Base-by-base conservation (phyloP, 495 filamentous ascomycete species). In the Trichoderma gamsii region DNA sequence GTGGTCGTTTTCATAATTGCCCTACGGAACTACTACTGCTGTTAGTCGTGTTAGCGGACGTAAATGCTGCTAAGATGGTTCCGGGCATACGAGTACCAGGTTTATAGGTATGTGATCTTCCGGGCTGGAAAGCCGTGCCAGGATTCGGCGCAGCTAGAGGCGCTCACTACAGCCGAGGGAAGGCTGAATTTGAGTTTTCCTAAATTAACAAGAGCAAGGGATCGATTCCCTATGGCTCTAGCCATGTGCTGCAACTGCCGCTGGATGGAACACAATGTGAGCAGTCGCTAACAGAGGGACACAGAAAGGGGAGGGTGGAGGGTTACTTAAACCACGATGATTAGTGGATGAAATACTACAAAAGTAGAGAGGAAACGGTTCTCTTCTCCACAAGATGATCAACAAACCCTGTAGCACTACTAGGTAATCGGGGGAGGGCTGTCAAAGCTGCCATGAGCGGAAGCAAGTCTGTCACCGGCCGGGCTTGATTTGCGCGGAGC, bases 351-450 rank as follows among this genome's bases (percentile, higher is more conserved):
- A 9, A 3, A 38, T 38, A 38, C 35, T 7, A 38, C 35, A 9
- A 38, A 9, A 38, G 35, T 38, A 38, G 35, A 38, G 35, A 38
- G 5, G 5, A 38, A 38, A 38, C 43, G 2, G 13, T 46, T 46
- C 43, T 46, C 43, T 46, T 56, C 56, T 27, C 56, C 56, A 61
- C 56, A 61, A 4, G 56, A 61, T 29, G 23, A 61, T 61, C 56
- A 61, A 12, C 56, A 18, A 29, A 9, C 51, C 51, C 51, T n/a
- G 9, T 56, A 56, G 21, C 4, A 25, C 8, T 38, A 38, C 35
- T 38, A 7, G 0, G 35, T 38, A 38, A 7, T 38, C 35, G 8
- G 4, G 21, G 51, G 51, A 11, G 15, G 32, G 13, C 27, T 61
- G 56, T 61, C 56, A 61, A 32, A 18, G 51, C n/a, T 49, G 44